Conservation (phyloP, 257 asterid species). For the Schizonepeta tenuifolia region DNA sequence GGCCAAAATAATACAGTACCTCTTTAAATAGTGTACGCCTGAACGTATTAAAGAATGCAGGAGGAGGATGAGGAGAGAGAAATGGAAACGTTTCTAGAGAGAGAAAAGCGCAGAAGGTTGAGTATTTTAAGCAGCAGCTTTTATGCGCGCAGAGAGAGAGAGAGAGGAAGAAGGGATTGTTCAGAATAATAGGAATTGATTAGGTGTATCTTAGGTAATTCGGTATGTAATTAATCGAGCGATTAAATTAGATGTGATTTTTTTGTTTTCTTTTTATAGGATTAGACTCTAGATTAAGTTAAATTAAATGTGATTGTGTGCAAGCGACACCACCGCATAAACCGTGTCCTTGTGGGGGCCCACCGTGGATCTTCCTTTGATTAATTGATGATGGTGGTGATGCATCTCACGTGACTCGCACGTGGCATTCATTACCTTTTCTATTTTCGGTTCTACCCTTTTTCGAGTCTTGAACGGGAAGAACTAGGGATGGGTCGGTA, state of each 20-base stretch:
- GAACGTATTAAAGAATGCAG: neutral
- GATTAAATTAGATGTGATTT: neutral
- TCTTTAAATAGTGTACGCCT: neutral
- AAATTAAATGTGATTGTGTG: neutral
- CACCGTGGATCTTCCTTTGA: constrained; percentile 26
- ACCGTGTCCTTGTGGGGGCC: constrained; percentile 27
- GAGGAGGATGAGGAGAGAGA: constrained; percentile 1
- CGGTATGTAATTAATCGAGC: constrained; percentile 18
- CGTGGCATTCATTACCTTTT: constrained; percentile 20
- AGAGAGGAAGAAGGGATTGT: constrained; percentile 12
- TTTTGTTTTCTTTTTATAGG: too few species aligned
- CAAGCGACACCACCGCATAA: constrained; percentile 36
- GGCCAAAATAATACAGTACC: neutral
- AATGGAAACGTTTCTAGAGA: constrained; percentile 30
- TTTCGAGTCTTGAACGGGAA: neutral
- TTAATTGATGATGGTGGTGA: neutral
- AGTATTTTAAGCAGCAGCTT: constrained; percentile 37
- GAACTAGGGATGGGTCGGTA: too few species aligned
- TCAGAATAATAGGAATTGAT: constrained; percentile 12
- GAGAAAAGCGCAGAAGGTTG: constrained; percentile 30
- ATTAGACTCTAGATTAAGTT: too few species aligned
- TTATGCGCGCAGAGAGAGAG: constrained; percentile 8
- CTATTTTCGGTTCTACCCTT: neutral
- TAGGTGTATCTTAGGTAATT: constrained; percentile 32
- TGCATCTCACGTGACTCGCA: constrained; percentile 43